Conservation (phyloP, 2,329 filamentous ascomycete genomes). For the Colletotrichum zoysiae region DNA sequence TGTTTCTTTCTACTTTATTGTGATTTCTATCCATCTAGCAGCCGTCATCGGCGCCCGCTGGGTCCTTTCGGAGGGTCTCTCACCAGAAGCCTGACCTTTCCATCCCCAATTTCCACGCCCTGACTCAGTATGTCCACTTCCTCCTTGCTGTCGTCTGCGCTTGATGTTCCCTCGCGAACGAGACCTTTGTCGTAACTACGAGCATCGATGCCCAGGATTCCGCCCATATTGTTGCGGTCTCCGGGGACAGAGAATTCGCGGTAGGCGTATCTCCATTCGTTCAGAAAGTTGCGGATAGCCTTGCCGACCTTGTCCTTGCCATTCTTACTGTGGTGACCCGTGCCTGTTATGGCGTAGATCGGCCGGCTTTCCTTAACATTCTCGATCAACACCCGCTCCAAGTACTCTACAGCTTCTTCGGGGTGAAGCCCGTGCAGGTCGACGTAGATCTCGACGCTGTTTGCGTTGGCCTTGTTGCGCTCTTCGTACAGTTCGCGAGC, state of each 20-base stretch:
- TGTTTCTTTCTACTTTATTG: conserved; percentile 35
- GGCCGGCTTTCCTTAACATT: conserved; percentile 80
- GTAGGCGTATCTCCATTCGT: conserved; percentile 96
- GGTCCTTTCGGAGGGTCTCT: conserved; percentile 70
- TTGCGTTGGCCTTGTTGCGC: conserved; percentile 78
- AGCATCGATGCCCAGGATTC: conserved; percentile 77
- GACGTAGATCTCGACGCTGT: conserved; percentile 84
- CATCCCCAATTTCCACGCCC: conserved; percentile 76
- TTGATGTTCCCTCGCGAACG: conserved; percentile 58
- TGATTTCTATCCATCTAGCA: conserved; percentile 41
- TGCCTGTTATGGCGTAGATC: conserved; percentile 96
- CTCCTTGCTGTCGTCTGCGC: conserved; percentile 57
- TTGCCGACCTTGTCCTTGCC: conserved; percentile 99
- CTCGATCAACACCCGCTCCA: conserved; percentile 88
- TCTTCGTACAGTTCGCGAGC: conserved; percentile 93
- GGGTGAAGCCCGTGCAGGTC: conserved; percentile 99
- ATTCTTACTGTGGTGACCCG: conserved; percentile 97
- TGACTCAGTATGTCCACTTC: conserved; percentile 71
- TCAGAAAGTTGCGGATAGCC: conserved; percentile 89
- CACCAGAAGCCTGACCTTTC: conserved; percentile 74
- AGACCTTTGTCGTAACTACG: conserved; percentile 75
- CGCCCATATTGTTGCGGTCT: conserved; percentile 86
- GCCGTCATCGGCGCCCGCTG: conserved; percentile 60
- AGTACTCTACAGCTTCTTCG: conserved; percentile 94
- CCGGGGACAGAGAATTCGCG: conserved; percentile 96